Conservation (phyloP, 176 grass and related monocot genomes). For the Calamus simplicifolius region DNA sequence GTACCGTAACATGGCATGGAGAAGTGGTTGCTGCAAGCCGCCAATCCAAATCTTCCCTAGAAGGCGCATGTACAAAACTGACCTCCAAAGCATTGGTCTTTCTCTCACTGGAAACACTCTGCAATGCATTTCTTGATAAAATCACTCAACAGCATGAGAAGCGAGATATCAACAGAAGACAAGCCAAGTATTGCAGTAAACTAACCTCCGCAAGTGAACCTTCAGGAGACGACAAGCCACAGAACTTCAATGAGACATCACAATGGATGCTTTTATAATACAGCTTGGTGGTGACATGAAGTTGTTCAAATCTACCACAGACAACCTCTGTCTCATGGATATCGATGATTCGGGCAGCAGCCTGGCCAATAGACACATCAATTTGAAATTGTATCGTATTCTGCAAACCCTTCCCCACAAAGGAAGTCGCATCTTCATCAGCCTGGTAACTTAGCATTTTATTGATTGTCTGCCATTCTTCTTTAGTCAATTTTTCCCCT, state of each 20-base stretch:
- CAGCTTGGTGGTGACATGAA: slow-evolving; percentile 66
- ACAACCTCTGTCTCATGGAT: slow-evolving; percentile 63
- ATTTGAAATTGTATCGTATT: slow-evolving; percentile 58
- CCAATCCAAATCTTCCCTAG: slow-evolving; percentile 77
- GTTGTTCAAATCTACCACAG: slow-evolving; percentile 96
- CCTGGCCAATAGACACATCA: slow-evolving; percentile 85
- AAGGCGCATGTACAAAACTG: slow-evolving; percentile 75
- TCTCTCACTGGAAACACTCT: slow-evolving; percentile 73
- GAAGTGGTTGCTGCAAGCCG: slow-evolving; percentile 78
- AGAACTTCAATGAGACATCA: slow-evolving; percentile 75
- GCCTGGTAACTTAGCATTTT: slow-evolving; percentile 82
- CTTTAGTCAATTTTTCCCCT: slow-evolving; percentile 74
- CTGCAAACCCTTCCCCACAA: slow-evolving; percentile 43
- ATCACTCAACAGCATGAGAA: slow-evolving; percentile 1
- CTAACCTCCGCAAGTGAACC: slow-evolving; percentile 82
- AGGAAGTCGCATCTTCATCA: slow-evolving; percentile 57
- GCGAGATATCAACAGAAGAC: neutral
- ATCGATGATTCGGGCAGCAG: slow-evolving; percentile 73
- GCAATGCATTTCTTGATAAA: slow-evolving; percentile 9
- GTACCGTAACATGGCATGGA: slow-evolving; percentile 92
- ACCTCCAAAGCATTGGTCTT: slow-evolving; percentile 84
- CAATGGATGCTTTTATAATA: slow-evolving; percentile 70
- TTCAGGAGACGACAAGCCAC: slow-evolving; percentile 91
- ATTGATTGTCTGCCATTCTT: slow-evolving; percentile 97
- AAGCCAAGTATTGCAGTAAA: neutral